These are phyloP conservation scores for Pleurotus djamor DNA, from an alignment of 768 basidiomycete genomes.

Conservation along the genomic window DNA sequence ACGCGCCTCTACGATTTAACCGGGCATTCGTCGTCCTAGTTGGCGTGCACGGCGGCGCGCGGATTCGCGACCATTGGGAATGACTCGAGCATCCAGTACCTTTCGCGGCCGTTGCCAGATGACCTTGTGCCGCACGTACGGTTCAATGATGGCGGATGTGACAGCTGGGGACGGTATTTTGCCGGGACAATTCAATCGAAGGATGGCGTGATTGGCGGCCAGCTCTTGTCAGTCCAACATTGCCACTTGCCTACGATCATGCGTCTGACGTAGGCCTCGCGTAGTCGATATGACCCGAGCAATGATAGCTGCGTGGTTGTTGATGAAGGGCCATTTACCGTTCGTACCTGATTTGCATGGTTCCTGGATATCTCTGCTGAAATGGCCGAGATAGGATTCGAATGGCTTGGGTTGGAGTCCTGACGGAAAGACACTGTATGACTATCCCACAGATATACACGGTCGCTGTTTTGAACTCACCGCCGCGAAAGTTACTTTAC, in stretches of 20 bases:
- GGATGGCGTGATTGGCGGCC: conserved; percentile 48
- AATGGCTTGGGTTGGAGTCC: conserved; percentile 68
- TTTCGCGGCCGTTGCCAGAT: conserved; percentile 49
- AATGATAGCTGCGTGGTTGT: conserved; percentile 44
- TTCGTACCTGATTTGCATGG: conserved; percentile 22
- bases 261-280: not conserved
- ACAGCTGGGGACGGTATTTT: conserved; percentile 61
- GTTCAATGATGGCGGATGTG: conserved; percentile 74
- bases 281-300: conserved; percentile 46
- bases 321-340: conserved; percentile 68
- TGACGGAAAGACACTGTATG: conserved; percentile 60
- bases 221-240: conserved; percentile 34
- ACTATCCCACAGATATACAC: conserved; percentile 3
- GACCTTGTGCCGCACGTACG: conserved; percentile 42
- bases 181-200: conserved; percentile 60
- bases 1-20: too few species aligned
- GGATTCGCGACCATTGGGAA: conserved; percentile 53
- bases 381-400: conserved; percentile 39
- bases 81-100: conserved; percentile 40
- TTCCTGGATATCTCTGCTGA: conserved; percentile 9
- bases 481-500: conserved; percentile 59
- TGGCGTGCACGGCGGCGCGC: conserved; percentile 56
- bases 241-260: not conserved
- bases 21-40: conserved; percentile 24
- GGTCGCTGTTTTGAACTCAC: conserved; percentile 6